Base-by-base conservation (phyloP, 2,329 filamentous ascomycete species). In the Coleophoma crateriformis region DNA sequence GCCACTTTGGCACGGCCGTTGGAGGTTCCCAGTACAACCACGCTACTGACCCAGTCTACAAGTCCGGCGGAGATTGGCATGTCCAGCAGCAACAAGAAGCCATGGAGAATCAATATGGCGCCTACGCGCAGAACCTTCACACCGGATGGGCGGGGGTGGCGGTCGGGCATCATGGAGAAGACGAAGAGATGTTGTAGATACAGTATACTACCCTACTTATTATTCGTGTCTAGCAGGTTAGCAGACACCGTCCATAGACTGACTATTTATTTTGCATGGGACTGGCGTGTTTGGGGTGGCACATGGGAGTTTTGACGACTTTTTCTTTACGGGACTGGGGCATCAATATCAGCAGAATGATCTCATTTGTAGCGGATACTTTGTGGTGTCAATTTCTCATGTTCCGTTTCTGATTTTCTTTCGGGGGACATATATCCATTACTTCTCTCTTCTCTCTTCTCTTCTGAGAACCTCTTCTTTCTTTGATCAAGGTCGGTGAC, bases 41-140 rank as follows among this genome's bases (percentile, higher is more conserved):
- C 11, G 76, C 84, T 0, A 82, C 78, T 2, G 86, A 90, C 55
- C 86, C 87, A 0, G 85, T 85, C n/a, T 90, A 89, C 52, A 66
- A 63, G 11, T 54, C 44, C 15, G 49, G 58, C 14, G 54, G 56
- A 44, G 54, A 58, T n/a, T 49, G 57, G 6, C 58, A 63, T 40
- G 19, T 59, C 7, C 35, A 56, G 27, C 58, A 59, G 49, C 50
- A 54, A 48, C 51, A 61, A 37, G 55, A 63, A 44, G 57, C 55
- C 1, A 64, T 65, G 61, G 62, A 65, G 50, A 61, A 64, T 33
- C 63, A 65, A 39, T 61, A 61, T 46, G 62, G 61, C 8, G 51
- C 58, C 40, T 63, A 54, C 33, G 41, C 53, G 19, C 52, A 58
- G 38, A 55, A 56, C 32, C 57, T 49, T 27, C 55, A 59, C 32